Base-by-base conservation (phyloP, 768 basidiomycete genomes). In the Psilocybe cubensis region DNA sequence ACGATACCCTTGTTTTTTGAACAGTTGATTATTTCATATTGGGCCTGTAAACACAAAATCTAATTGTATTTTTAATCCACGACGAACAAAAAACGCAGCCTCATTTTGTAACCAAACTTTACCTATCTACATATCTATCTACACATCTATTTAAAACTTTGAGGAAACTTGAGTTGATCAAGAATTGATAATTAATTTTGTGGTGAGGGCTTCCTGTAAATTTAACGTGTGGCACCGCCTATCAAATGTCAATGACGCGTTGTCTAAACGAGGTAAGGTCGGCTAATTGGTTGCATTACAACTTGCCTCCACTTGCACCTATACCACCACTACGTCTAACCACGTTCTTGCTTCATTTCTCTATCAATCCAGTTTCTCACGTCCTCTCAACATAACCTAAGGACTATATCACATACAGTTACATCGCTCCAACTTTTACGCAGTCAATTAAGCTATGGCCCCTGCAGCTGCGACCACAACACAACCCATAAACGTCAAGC, bases 401-500 rank as follows among this genome's bases (percentile, higher is more conserved):
- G 11, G 46, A 46, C 6, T 53, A 33, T 33, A 33, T 12, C 31
- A 33, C 31, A 12, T 33, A 33, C 31, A 33, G 31, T 2, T 33
- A 33, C 31, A 2, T 33, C 31, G 8, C 14, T 8, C 12, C 12
- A 5, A 38, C 7, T 38, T 38, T 14, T 33, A 6, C 6, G 12
- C 7, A 33, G 7, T 12, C 6, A 38, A 38, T 38, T 17, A 14
- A 38, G n/a, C 35, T 35, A 77, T 76, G 76, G 66, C 73, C 27
- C 70, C 76, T 35, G 69, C 68, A 50, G 54, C 71, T 52, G 65
- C 65, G 29, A 48, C 66, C 49, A 58, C 65, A 64, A 69, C 63
- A 43, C 75, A 58, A 40, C 81, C 84, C 7, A 78, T 91, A 42
- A 94, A 93, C 54, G 85, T 89, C 70, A 94, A 94, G 73, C 80